Evolutionary conservation across 768 basidiomycete genomes (phyloP).

Genomic region (Glaciozyma martinii): DNA sequence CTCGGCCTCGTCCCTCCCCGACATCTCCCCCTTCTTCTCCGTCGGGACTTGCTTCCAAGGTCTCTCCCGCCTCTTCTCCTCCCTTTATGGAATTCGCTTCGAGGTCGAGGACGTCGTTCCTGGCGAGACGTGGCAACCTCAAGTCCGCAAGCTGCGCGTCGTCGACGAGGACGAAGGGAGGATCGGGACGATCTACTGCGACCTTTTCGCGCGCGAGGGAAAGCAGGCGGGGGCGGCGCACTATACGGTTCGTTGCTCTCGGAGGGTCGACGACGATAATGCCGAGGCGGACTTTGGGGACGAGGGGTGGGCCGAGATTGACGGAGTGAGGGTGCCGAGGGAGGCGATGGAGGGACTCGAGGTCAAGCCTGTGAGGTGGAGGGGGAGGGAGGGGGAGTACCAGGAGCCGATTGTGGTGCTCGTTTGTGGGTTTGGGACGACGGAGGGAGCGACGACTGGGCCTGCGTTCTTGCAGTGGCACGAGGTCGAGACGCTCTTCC

Average conservation of each 20-base stretch:
- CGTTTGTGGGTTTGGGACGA: slow-evolving; percentile 68
- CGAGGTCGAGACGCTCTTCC: slow-evolving; percentile 87
- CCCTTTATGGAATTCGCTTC: slow-evolving; percentile 75
- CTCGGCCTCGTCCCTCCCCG: slow-evolving; percentile 41
- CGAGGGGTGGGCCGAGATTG: slow-evolving; percentile 31
- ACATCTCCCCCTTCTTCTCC: slow-evolving; percentile 50
- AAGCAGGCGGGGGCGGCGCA: slow-evolving; percentile 91
- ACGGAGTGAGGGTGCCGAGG: slow-evolving; percentile 34
- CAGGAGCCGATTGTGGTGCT: slow-evolving; percentile 89
- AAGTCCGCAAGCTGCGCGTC: slow-evolving; percentile 86
- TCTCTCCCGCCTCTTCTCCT: slow-evolving; percentile 75
- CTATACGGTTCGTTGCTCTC: slow-evolving; percentile 91
- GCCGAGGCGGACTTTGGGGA: slow-evolving; percentile 51
- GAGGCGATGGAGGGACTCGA: slow-evolving; percentile 41
- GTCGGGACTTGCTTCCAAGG: slow-evolving; percentile 87
- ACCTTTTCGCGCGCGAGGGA: slow-evolving; percentile 72
- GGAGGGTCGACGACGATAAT: slow-evolving; percentile 87
- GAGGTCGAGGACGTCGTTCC: slow-evolving; percentile 54
- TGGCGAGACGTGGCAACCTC: slow-evolving; percentile 78
- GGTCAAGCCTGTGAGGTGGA: slow-evolving; percentile 47
- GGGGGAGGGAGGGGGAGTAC: slow-evolving; percentile 57
- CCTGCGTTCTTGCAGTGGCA: slow-evolving; percentile 76
- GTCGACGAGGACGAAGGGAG: slow-evolving; percentile 77
- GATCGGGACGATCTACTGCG: slow-evolving; percentile 91
- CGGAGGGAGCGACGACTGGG: slow-evolving; percentile 46